These are phyloP conservation scores for Phytophthora fragariae DNA, from an alignment of 352 stramenopile species.

Conservation along the genomic window DNA sequence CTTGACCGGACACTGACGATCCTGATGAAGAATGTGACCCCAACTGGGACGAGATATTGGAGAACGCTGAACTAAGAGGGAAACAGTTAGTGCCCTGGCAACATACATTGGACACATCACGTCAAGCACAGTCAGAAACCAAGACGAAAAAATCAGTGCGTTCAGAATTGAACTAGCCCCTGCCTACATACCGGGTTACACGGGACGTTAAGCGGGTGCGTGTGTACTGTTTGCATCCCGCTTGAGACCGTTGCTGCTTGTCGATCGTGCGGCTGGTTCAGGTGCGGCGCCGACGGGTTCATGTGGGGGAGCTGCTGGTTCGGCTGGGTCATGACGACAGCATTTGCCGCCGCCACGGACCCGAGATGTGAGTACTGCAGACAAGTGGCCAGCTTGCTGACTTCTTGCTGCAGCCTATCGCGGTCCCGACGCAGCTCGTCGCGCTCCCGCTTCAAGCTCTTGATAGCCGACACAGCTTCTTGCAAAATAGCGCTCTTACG, in stretches of 20 bases:
- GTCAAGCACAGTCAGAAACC: conserved; percentile 23
- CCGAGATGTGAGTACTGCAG: conserved; percentile 72
- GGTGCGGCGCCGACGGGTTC: conserved; percentile 29
- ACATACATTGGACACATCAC: conserved; percentile 1
- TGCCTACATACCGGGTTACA: conserved; percentile 44
- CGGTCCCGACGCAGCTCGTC: conserved; percentile 69
- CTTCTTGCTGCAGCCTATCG: conserved; percentile 70
- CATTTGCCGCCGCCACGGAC: conserved; percentile 56
- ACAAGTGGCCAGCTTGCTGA: conserved; percentile 70
- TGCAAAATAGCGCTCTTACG: conserved; percentile 80
- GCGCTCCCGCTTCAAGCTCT: conserved; percentile 62
- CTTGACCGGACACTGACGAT: conserved; percentile 31
- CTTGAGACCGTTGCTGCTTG: conserved; percentile 31
- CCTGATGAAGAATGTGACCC: conserved; percentile 25
- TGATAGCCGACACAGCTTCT: conserved; percentile 74
- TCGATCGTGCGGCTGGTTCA: conserved; percentile 30
- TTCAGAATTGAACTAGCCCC: conserved; percentile 24
- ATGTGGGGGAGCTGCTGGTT: conserved; percentile 41
- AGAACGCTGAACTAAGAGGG: conserved; percentile 54
- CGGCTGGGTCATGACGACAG: conserved; percentile 48
- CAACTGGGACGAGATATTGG: conserved; percentile 38
- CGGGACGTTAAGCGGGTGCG: conserved; percentile 43
- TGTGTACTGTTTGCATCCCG: conserved; percentile 41
- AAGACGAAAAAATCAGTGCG: conserved; percentile 22
- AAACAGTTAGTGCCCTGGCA: conserved; percentile 51